Evolutionary conservation across 164 flowering plant species (phyloP).

Genomic region (Vitis riparia): DNA sequence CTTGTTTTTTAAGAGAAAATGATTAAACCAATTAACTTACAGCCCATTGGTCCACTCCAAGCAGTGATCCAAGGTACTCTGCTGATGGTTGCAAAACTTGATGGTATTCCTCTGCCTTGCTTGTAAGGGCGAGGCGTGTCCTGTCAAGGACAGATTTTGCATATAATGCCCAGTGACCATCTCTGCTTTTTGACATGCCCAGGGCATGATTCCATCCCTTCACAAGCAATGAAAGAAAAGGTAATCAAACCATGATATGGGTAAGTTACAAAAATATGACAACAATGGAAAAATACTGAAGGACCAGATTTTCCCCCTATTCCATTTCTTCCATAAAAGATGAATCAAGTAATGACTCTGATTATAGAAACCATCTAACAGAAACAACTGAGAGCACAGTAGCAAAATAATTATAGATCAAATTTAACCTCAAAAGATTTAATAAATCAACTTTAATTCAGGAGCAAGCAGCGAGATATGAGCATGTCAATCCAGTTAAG

Average conservation of each 20-base stretch:
- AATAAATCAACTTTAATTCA: background rate
- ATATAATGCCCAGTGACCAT: constrained; percentile 77
- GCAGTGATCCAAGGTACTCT: constrained; percentile 83
- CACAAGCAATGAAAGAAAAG: constrained; percentile 13
- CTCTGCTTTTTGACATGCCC: constrained; percentile 51
- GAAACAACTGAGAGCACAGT: too few relatives aligned
- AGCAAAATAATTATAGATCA: too few relatives aligned
- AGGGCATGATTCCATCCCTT: constrained; percentile 87
- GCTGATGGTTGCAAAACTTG: constrained; percentile 89
- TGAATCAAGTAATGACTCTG: too few relatives aligned
- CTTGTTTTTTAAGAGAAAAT: background rate
- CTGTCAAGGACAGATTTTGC: constrained; percentile 97
- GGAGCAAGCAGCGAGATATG: background rate
- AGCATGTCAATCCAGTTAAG: background rate
- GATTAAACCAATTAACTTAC: constrained; percentile 41
- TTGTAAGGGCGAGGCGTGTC: constrained; percentile 87
- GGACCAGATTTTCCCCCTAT: background rate
- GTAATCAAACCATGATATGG: background rate
- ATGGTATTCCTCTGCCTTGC: constrained; percentile 85
- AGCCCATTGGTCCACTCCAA: constrained; percentile 88
- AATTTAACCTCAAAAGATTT: too few relatives aligned
- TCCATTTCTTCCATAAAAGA: too few relatives aligned
- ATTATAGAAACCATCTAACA: too few relatives aligned
- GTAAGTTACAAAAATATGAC: background rate
- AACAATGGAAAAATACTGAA: constrained; percentile 3